Evolutionary conservation across 2,329 filamentous ascomycete species (phyloP).

Genomic region (Penicillium polonicum): DNA sequence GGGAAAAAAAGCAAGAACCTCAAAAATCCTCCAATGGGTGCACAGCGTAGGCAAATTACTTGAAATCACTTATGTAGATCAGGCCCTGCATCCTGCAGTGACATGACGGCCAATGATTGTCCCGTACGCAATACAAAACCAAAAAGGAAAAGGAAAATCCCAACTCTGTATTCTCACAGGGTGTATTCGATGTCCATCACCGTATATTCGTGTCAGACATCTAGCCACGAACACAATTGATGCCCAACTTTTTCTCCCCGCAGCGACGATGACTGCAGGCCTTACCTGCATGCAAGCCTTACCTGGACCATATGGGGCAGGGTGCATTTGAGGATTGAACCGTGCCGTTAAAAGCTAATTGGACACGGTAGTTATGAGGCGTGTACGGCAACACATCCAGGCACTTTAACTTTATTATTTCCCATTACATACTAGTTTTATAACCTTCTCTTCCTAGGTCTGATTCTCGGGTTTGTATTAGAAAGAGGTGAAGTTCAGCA

Average conservation of each 20-base stretch:
- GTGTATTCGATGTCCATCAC: neutral
- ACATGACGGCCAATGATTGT: neutral
- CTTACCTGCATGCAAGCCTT: constrained; percentile 10
- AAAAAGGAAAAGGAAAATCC: neutral
- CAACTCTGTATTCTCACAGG: neutral
- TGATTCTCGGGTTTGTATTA: neutral
- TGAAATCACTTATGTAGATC: constrained; percentile 3
- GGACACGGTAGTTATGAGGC: neutral
- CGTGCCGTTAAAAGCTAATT: neutral
- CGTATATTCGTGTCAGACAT: neutral
- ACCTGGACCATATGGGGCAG: neutral
- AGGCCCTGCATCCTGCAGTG: neutral
- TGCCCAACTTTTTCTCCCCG: constrained; percentile 7
- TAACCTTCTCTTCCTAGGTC: neutral
- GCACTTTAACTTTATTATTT: neutral
- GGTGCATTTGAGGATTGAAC: constrained; percentile 5
- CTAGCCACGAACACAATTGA: constrained; percentile 8
- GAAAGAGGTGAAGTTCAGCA: too few relatives aligned
- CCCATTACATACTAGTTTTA: neutral
- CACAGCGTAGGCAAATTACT: neutral
- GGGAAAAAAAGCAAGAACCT: neutral
- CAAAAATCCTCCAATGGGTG: neutral
- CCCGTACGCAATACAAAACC: neutral
- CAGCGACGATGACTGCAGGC: neutral
- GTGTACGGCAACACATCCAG: neutral